Evolutionary conservation across 371 early-diverging fungal genomes (phyloP).

Genomic region (Blyttiomyces sp.): DNA sequence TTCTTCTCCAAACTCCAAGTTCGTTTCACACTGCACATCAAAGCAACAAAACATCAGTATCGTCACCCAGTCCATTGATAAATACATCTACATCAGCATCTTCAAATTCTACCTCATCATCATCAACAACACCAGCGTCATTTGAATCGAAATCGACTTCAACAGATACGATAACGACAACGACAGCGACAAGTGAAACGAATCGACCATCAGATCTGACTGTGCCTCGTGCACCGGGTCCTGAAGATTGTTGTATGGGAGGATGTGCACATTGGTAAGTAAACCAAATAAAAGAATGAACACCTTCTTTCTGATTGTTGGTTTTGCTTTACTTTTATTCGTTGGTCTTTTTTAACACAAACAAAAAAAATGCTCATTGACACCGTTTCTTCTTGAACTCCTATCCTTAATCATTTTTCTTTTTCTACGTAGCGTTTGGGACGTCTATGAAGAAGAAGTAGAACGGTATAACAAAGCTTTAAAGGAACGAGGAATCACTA

Average conservation of each 20-base stretch:
- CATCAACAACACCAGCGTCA: neutral
- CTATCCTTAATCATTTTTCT: too few species aligned
- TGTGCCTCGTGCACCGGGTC: slow-evolving; percentile 6
- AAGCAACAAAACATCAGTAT: too few species aligned
- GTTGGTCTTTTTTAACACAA: too few species aligned
- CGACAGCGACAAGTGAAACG: neutral
- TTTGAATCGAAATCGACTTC: neutral
- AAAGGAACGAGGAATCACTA: neutral
- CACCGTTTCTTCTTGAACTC: neutral
- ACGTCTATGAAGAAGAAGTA: slow-evolving; percentile 17
- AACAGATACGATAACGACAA: neutral
- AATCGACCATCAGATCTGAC: neutral
- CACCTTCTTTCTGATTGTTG: too few species aligned
- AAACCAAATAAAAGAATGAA: too few species aligned
- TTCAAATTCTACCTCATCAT: too few species aligned
- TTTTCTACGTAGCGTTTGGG: slow-evolving; percentile 22
- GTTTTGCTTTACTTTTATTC: too few species aligned
- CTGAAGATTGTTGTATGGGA: slow-evolving; percentile 27
- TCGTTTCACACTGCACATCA: too few species aligned
- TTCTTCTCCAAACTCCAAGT: too few species aligned
- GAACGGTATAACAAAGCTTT: slow-evolving; percentile 3
- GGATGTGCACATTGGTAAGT: slow-evolving; percentile 23
- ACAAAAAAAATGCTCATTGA: neutral
- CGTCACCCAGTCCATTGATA: too few species aligned
- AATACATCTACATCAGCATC: neutral